Percentiles rank a stretch among this genome's conserved stretches.
These are phyloP conservation scores for Bacidia rubella DNA, from an alignment of 495 filamentous ascomycete species.

Conservation along the genomic window DNA sequence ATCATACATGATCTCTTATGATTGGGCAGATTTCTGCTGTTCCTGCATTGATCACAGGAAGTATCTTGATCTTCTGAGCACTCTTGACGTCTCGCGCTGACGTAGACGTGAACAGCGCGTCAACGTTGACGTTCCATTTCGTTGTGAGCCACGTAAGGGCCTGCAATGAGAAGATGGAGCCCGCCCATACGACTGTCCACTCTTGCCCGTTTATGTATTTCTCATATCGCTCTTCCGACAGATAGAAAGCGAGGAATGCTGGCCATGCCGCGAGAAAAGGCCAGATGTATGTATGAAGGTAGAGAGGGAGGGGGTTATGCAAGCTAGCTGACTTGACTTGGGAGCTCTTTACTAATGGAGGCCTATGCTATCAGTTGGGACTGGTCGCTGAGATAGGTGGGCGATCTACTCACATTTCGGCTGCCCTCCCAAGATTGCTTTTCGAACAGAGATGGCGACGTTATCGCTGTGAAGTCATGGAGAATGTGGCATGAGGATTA, in stretches of 20 bases:
- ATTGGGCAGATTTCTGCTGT: conserved; percentile 77
- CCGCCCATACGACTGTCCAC: conserved; percentile 94
- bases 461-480: too few species aligned
- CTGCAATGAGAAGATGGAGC: conserved; percentile 75
- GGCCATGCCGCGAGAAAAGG: conserved; percentile 89
- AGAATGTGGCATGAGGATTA: too few species aligned
- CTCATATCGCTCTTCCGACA: conserved; percentile 70
- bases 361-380: conserved; percentile 24
- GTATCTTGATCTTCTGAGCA: conserved; percentile 85
- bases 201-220: conserved; percentile 77
- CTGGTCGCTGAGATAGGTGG: neutral
- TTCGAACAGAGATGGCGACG: too few species aligned
- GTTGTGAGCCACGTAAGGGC: conserved; percentile 88
- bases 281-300: conserved; percentile 79
- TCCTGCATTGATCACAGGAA: conserved; percentile 81
- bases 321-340: conserved; percentile 82
- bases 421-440: neutral
- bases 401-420: neutral
- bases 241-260: conserved; percentile 72
- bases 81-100: conserved; percentile 55
- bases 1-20: conserved; percentile 50
- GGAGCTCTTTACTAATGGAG: conserved; percentile 75
- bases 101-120: conserved; percentile 66
- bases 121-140: conserved; percentile 87
- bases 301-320: conserved; percentile 71